These are phyloP conservation scores for Colletotrichum sp. DNA, from an alignment of 2,329 filamentous ascomycete species.

Conservation along the genomic window DNA sequence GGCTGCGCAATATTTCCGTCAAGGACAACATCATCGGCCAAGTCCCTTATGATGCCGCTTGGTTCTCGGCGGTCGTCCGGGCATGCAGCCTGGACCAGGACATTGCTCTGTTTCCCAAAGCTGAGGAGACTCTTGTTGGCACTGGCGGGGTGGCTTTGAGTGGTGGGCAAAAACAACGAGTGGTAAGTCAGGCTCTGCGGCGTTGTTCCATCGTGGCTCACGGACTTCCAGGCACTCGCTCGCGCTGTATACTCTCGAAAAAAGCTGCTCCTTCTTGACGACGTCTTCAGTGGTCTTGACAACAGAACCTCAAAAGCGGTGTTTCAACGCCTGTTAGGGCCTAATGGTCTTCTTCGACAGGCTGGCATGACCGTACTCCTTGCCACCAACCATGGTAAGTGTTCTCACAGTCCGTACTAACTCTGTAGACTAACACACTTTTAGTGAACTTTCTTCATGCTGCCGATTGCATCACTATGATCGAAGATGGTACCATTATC, in stretches of 20 bases:
- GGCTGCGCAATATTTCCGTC: slow-evolving; percentile 46
- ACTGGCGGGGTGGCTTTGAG: slow-evolving; percentile 46
- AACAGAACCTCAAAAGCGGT: slow-evolving; percentile 45
- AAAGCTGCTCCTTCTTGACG: slow-evolving; percentile 48
- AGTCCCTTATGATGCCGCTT: slow-evolving; percentile 28
- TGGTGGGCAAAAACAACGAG: slow-evolving; percentile 47
- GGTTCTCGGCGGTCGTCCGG: slow-evolving; percentile 32
- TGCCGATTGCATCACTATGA: slow-evolving; percentile 29
- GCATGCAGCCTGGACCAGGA: slow-evolving; percentile 41
- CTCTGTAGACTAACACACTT: neutral
- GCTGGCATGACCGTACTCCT: slow-evolving; percentile 45
- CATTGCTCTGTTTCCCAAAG: slow-evolving; percentile 31
- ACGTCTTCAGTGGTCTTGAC: slow-evolving; percentile 51
- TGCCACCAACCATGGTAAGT: slow-evolving; percentile 41
- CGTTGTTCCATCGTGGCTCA: neutral
- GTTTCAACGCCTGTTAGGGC: slow-evolving; percentile 45
- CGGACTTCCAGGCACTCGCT: slow-evolving; percentile 41
- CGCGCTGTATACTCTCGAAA: slow-evolving; percentile 48
- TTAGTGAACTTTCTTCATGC: slow-evolving; percentile 27
- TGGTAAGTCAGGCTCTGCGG: slow-evolving; percentile 31
- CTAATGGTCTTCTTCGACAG: slow-evolving; percentile 43
- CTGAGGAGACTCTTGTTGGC: slow-evolving; percentile 41
- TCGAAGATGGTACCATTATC: slow-evolving; percentile 24
- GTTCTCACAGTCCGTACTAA: neutral
- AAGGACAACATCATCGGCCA: slow-evolving; percentile 41